These are phyloP conservation scores for Penicillium fuscoglaucum DNA, from an alignment of 2,329 filamentous ascomycete genomes.

Conservation along the genomic window DNA sequence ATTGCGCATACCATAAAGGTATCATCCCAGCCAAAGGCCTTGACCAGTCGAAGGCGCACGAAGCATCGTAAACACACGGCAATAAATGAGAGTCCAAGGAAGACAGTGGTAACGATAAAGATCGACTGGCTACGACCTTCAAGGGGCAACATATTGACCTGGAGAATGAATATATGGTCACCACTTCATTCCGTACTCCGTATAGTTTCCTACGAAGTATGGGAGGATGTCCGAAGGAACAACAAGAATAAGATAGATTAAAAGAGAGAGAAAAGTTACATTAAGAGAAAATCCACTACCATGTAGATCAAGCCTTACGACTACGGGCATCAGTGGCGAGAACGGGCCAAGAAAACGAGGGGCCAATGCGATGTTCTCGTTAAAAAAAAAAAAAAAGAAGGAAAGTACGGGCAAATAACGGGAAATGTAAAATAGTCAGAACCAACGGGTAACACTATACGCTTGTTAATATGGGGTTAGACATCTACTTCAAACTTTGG, in stretches of 20 bases:
- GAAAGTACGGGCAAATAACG: background rate
- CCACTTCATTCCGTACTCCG: constrained; percentile 14
- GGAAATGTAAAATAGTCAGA: background rate
- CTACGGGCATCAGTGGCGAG: constrained; percentile 17
- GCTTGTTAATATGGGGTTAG: background rate
- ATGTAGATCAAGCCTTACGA: constrained; percentile 17
- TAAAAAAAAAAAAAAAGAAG: background rate
- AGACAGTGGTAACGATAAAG: constrained; percentile 36
- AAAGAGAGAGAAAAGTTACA: background rate
- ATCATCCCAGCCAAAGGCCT: constrained; percentile 43
- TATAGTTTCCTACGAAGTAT: background rate
- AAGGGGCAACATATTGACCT: constrained; percentile 32
- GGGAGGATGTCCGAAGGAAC: background rate
- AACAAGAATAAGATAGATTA: constrained; percentile 4
- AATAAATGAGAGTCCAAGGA: constrained; percentile 35
- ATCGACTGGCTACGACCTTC: constrained; percentile 36
- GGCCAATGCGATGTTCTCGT: background rate
- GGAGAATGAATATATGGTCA: constrained; percentile 5
- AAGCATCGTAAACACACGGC: constrained; percentile 40
- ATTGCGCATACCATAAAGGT: constrained; percentile 39
- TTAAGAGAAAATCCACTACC: background rate
- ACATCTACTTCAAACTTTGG: background rate
- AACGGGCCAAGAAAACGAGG: constrained; percentile 11
- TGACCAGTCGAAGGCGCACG: constrained; percentile 36
- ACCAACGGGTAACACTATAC: background rate